Percentiles rank a stretch among this genome's conserved stretches.
These are phyloP conservation scores for Allium cepa DNA, from an alignment of 106 monocot genomes.

Conservation along the genomic window DNA sequence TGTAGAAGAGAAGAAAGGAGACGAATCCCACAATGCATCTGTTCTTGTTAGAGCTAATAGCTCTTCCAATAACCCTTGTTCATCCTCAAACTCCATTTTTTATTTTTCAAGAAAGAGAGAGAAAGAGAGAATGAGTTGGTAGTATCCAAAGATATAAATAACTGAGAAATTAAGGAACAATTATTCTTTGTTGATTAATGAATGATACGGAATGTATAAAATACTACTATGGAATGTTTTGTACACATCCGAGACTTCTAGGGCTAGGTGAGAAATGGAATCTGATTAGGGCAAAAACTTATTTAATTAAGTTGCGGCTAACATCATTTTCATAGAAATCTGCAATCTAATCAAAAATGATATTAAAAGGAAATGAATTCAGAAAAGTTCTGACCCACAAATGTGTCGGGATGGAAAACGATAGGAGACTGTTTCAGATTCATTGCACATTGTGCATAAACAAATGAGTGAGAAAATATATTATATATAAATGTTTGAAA, in stretches of 20 bases:
- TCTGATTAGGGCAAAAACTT: neutral
- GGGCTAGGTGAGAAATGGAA: conserved; percentile 1
- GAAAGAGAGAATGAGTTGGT: neutral
- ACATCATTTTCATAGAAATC: conserved; percentile 3
- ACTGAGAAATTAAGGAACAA: conserved; percentile 1
- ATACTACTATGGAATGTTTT: neutral
- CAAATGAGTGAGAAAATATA: no score
- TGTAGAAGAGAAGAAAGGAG: conserved; percentile 16
- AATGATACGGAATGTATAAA: neutral
- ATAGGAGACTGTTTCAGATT: neutral
- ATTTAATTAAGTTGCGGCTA: neutral
- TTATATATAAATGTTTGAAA: no score
- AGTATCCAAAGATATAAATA: neutral
- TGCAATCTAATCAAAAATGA: neutral
- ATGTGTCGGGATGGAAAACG: conserved; percentile 2
- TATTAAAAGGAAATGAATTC: neutral
- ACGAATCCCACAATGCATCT: conserved; percentile 30
- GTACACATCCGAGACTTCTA: neutral
- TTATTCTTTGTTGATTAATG: conserved; percentile 1
- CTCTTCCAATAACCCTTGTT: conserved; percentile 83
- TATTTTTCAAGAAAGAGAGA: neutral
- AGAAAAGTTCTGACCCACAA: conserved; percentile 5
- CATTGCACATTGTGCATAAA: neutral
- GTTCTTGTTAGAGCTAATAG: conserved; percentile 44
- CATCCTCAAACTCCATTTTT: conserved; percentile 70